Conservation (phyloP, 2,329 filamentous ascomycete genomes). For the Fusarium nodosum region DNA sequence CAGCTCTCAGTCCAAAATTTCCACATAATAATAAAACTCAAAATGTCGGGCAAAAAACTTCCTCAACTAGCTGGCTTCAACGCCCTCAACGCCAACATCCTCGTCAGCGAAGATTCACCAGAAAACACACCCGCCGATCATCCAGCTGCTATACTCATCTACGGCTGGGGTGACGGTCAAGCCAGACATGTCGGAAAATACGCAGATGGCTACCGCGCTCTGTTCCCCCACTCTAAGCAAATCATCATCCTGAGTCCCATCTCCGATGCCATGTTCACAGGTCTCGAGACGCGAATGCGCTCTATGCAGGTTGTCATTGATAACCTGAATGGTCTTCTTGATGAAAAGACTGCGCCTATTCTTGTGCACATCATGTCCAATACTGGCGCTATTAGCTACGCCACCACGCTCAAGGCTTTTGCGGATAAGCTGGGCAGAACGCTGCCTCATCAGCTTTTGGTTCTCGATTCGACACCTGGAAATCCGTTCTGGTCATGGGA, state of each 20-base stretch:
- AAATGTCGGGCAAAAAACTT: slow-evolving; percentile 41
- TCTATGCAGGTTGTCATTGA: slow-evolving; percentile 63
- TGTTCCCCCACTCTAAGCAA: slow-evolving; percentile 65
- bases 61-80: slow-evolving; percentile 58
- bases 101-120: slow-evolving; percentile 56
- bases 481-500: slow-evolving; percentile 57
- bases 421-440: slow-evolving; percentile 53
- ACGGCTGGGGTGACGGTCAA: slow-evolving; percentile 69
- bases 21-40: neutral
- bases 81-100: slow-evolving; percentile 62
- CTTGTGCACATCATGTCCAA: slow-evolving; percentile 70
- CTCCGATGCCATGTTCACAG: slow-evolving; percentile 60
- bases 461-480: slow-evolving; percentile 68
- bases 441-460: slow-evolving; percentile 63
- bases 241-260: slow-evolving; percentile 66
- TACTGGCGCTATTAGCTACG: slow-evolving; percentile 68
- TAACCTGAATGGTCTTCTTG: slow-evolving; percentile 37
- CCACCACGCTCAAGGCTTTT: slow-evolving; percentile 64
- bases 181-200: slow-evolving; percentile 70
- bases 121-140: slow-evolving; percentile 46
- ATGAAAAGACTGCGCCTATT: slow-evolving; percentile 52
- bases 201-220: slow-evolving; percentile 62
- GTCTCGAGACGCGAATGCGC: slow-evolving; percentile 58
- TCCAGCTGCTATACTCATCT: slow-evolving; percentile 65
- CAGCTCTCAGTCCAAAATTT: neutral